Evolutionary conservation across 345 rosid species (phyloP), one percentile per base, ranked within the genome.

Genomic region (Cochlearia excelsa): DNA sequence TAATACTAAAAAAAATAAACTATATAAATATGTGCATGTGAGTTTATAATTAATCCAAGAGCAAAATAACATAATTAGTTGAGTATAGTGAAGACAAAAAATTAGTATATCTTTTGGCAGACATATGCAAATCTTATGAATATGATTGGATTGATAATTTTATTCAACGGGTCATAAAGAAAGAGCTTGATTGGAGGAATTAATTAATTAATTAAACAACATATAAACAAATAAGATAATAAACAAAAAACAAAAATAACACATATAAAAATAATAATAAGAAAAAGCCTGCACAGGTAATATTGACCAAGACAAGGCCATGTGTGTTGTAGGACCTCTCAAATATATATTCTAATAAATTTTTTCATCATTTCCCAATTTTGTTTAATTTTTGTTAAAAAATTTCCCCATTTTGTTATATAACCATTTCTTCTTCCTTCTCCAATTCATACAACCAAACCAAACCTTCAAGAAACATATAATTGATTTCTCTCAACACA

Each of bases 271-370:
- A 57, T 57, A 5, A 57, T 57, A 5, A 58, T 45, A 64, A 23
- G 62, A 49, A 64, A 43, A 4, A 54, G 48, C 71, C 58, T 75
- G 72, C 77, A 66, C 71, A 74, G 74, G 72, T 71, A 55, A 78
- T 76, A 75, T 82, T 81, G 87, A 82, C 91, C 81, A 75, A 72
- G 97, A 90, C 95, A 90, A 78, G 73, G 78, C 80, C 97, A 87
- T 76, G 80, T 83, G 95, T 71, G 65, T 64, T 80, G 95, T 84
- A 84, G 97, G 97, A 69, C 95, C 95, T 74, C 56, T 50, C 69
- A 66, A 66, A 69, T 49, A 69, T 69, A 69, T 69, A 37, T 51
- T 69, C 43, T 59, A 57, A 57, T 51, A 37, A 63, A 57, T 46
- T 29, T 37, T 64, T 70, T 71, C 69, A 67, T 52, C 72, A 65